Conservation (phyloP, 2,329 filamentous ascomycete genomes). For the Penicillium sp. region DNA sequence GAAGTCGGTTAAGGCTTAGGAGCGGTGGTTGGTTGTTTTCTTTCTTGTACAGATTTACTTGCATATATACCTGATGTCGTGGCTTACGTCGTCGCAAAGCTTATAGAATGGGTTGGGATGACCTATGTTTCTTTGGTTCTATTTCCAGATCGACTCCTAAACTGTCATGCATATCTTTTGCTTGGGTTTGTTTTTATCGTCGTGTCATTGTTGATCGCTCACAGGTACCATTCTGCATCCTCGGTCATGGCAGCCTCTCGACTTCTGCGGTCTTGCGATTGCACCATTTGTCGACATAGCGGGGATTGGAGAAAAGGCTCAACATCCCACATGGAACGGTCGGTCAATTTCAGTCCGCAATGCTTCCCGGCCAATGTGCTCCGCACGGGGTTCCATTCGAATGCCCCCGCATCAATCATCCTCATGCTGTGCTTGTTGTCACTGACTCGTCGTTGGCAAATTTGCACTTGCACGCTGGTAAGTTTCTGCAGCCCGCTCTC, state of each 20-base stretch:
- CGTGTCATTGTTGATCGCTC: background rate
- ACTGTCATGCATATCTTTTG: background rate
- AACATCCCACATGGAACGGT: background rate
- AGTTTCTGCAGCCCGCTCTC: slow-evolving; percentile 24
- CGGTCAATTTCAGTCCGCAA: background rate
- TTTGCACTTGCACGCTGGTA: slow-evolving; percentile 24
- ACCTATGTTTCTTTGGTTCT: background rate
- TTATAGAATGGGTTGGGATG: background rate
- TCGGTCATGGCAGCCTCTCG: background rate
- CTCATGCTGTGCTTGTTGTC: slow-evolving; percentile 9
- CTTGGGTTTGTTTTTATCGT: background rate
- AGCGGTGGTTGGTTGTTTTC: background rate
- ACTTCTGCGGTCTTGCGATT: background rate
- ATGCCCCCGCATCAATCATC: slow-evolving; percentile 29
- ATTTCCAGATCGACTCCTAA: background rate
- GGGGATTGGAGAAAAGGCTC: background rate
- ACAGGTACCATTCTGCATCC: background rate
- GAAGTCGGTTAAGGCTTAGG: slow-evolving; percentile 33
- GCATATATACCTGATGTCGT: slow-evolving; percentile 6
- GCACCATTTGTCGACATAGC: background rate
- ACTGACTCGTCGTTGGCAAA: slow-evolving; percentile 18
- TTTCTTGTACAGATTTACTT: slow-evolving; percentile 10
- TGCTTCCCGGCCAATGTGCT: background rate
- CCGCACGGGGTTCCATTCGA: background rate
- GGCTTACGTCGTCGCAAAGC: background rate